Evolutionary conservation across 2,329 filamentous ascomycete species (phyloP), one percentile per base, ranked within the genome.

Genomic region (Fusarium mexicanum): DNA sequence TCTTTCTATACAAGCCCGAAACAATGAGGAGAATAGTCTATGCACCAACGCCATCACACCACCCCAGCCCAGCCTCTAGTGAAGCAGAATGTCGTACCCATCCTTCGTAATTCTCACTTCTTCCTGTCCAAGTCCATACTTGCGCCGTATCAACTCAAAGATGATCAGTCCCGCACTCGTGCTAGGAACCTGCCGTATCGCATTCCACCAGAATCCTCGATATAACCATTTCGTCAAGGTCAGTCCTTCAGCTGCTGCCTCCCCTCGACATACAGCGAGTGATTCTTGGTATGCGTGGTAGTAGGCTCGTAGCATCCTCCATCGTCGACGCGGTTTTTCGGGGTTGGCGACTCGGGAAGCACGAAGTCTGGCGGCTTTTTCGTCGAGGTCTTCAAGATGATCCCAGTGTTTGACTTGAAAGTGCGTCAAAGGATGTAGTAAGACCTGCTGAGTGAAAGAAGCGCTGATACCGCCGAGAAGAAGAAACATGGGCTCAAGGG

Each of bases 81-180:
- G 73, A 22, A 94, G 84, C 71, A 94, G 77, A 76, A 95, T 94
- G 76, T 94, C 91, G 75, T 93, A 93, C 3, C 91, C 91, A 72
- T 93, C 91, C 79, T 90, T 89, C 55, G 87, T 88, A 61, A 93
- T 94, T 74, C 86, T 87, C 71, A 91, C 90, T 76, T 88, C 87
- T 57, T 92, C 91, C 24, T 86, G 86, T 5, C 88, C 87, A 66
- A 89, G 85, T 4, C 91, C 91, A 75, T 94, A 95, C 82, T 93
- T 94, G 41, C 92, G 86, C 64, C 93, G 85, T 43, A 94, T 90
- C 50, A 95, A 79, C 82, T 95, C 93, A 79, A 95, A 95, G 26
- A 94, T 93, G 74, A 95, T 93, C 67, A 95, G 80, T 0, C 92
- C 93, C 0, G 93, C 93, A 68, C 91, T 93, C 5, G 93, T 95